Percentiles rank a stretch among this genome's conserved stretches.
phyloP scores from a whole-genome alignment of 495 filamentous ascomycete species.

The Penicillium canariense region DNA sequence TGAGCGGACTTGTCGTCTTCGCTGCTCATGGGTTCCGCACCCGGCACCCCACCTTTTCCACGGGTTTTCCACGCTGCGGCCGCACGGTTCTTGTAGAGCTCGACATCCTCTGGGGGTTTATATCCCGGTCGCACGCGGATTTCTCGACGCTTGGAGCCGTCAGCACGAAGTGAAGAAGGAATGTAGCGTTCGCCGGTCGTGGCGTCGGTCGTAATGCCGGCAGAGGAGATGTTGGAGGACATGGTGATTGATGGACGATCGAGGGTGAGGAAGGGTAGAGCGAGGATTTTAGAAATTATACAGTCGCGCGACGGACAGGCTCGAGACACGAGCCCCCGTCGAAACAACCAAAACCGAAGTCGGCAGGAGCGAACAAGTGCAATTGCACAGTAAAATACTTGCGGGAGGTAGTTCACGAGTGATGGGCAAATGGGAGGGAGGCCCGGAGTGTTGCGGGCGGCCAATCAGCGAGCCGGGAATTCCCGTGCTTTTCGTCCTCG shows the following conservation, averaged over 20 bases:
- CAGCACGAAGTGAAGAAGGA: slow-evolving; percentile 78
- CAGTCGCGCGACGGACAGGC: not conserved
- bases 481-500: slow-evolving; percentile 43
- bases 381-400: not conserved
- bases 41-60: slow-evolving; percentile 73
- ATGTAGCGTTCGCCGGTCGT: slow-evolving; percentile 79
- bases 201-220: slow-evolving; percentile 75
- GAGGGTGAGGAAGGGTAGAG: not conserved
- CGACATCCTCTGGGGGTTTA: slow-evolving; percentile 91
- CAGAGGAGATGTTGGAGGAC: slow-evolving; percentile 33
- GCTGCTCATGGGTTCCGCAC: slow-evolving; percentile 61
- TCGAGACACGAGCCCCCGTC: not conserved
- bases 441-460: slow-evolving; percentile 22
- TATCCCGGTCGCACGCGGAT: slow-evolving; percentile 94
- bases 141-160: slow-evolving; percentile 85
- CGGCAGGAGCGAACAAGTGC: too few species aligned
- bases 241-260: slow-evolving; percentile 12
- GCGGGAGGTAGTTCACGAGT: slow-evolving; percentile 2
- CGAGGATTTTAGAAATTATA: not conserved
- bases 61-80: slow-evolving; percentile 84
- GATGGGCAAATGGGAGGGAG: slow-evolving; percentile 20
- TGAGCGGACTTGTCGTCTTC: slow-evolving; percentile 45
- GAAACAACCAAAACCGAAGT: not conserved
- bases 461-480: slow-evolving; percentile 49
- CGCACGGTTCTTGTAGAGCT: slow-evolving; percentile 90